Evolutionary conservation across 2,329 filamentous ascomycete species (phyloP), one percentile per base, ranked within the genome.

Genomic region (Ophiostoma novo-ulmi): DNA sequence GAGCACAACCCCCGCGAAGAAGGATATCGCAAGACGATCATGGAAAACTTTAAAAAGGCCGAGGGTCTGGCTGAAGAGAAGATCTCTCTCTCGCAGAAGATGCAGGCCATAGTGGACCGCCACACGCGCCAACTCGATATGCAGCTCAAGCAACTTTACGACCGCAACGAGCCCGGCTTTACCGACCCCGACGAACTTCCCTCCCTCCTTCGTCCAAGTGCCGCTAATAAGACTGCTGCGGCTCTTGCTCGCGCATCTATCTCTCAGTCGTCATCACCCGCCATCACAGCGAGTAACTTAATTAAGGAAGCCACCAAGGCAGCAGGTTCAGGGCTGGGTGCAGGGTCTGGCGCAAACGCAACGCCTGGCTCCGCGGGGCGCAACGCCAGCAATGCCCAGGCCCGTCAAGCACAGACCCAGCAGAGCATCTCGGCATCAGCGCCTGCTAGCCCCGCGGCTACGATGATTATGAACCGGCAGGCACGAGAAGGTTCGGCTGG

Each of bases 51-150:
- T 76, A 85, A 85, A 73, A 86, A 85, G 74, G 90, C 90, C 69
- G 88, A 93, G 73, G 83, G 88, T 72, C 81, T 95, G 44, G 88
- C 92, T 71, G 85, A 88, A 70, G 91, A 95, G 77, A 95, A 95
- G 82, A 83, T 92, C 69, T 84, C 84, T 2, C 81, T 95, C 39
- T 85, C 88, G 4, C 84, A 89, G 73, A 93, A 91, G 79, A 80
- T 88, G 70, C 83, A 87, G 75, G 77, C 80, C 67, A 81, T 85
- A 61, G 83, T 88, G 77, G 87, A 89, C 76, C 89, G 89, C 75
- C 88, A 90, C 80, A 83, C 83, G 75, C 85, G 81, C 77, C 86
- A 81, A 77, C 88, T 85, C 77, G 91, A 91, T 75, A 77, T 82
- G 68, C 86, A 89, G 75, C 84, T 90, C 74, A 89, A 89, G 76